phyloP scores from a whole-genome alignment of 192 early-diverging fungal genomes.

The Kappamyces sp. region DNA sequence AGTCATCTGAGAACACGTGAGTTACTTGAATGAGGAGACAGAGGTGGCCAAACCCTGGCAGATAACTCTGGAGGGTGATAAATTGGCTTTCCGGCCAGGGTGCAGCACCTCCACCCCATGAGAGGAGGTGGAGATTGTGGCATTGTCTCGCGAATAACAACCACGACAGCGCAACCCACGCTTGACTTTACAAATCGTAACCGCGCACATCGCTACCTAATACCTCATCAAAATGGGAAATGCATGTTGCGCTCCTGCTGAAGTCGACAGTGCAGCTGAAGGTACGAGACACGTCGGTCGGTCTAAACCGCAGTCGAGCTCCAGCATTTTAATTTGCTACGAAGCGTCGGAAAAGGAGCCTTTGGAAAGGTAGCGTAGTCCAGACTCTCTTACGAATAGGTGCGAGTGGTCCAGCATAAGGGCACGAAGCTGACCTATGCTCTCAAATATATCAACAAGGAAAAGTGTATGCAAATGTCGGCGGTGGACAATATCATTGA shows the following conservation, averaged over 20 bases:
- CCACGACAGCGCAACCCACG: background rate
- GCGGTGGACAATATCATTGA: slow-evolving; percentile 86
- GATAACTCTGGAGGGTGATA: too few species aligned
- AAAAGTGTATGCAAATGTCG: slow-evolving; percentile 78
- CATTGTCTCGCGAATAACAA: slow-evolving; percentile 8
- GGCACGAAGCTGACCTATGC: slow-evolving; percentile 72
- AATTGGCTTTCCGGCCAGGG: too few species aligned
- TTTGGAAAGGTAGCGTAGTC: slow-evolving; percentile 77
- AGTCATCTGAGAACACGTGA: too few species aligned
- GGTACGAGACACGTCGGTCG: slow-evolving; percentile 36
- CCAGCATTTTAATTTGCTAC: slow-evolving; percentile 81
- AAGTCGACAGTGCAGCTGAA: slow-evolving; percentile 66
- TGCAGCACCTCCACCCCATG: too few species aligned
- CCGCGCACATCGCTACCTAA: background rate
- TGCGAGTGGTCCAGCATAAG: slow-evolving; percentile 89
- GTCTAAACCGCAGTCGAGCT: slow-evolving; percentile 59
- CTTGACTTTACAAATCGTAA: slow-evolving; percentile 3
- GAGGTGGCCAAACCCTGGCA: too few species aligned
- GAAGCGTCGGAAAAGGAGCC: slow-evolving; percentile 88
- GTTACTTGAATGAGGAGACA: too few species aligned
- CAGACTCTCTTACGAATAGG: slow-evolving; percentile 32
- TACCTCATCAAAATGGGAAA: slow-evolving; percentile 28
- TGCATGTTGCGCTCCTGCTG: slow-evolving; percentile 54
- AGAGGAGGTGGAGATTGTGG: too few species aligned
- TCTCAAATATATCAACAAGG: slow-evolving; percentile 97